Conservation (phyloP, 1,284 basidiomycete species). For the Porogramme epimiltina region DNA sequence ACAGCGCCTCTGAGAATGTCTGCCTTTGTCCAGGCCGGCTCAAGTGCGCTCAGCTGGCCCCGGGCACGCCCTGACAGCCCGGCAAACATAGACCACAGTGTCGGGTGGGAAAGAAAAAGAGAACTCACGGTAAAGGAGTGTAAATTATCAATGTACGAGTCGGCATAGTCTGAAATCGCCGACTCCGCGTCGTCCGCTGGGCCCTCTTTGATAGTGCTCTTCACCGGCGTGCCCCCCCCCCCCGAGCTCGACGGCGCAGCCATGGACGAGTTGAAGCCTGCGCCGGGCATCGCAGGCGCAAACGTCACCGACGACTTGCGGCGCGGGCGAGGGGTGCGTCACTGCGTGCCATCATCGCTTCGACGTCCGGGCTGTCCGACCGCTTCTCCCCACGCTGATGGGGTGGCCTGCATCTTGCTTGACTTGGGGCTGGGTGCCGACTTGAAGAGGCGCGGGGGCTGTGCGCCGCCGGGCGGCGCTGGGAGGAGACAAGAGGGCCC, state of each 20-base stretch:
- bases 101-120: no score
- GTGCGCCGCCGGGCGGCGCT: constrained; percentile 1
- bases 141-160: constrained; percentile 78
- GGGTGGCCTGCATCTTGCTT: neutral
- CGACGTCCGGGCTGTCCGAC: constrained; percentile 49
- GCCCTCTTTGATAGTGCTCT: constrained; percentile 7
- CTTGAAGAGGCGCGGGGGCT: neutral
- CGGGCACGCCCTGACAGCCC: neutral
- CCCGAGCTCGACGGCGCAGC: constrained; percentile 19
- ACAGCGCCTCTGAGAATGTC: no score
- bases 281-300: constrained; percentile 7
- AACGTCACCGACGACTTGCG: constrained; percentile 30
- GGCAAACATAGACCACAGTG: neutral
- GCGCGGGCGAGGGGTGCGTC: constrained; percentile 48
- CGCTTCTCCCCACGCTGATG: constrained; percentile 14
- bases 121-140: constrained; percentile 78
- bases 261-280: constrained; percentile 16
- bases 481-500: no score
- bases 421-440: neutral
- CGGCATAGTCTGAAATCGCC: constrained; percentile 35
- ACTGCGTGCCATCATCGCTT: constrained; percentile 44
- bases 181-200: constrained; percentile 21
- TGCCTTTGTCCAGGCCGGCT: no score
- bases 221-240: neutral
- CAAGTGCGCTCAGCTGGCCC: no score